A percentile compares a stretch with the other conserved stretches of the same genome.
Conservation (phyloP, 208 protist species). For the Acanthamoeba divionensis region DNA sequence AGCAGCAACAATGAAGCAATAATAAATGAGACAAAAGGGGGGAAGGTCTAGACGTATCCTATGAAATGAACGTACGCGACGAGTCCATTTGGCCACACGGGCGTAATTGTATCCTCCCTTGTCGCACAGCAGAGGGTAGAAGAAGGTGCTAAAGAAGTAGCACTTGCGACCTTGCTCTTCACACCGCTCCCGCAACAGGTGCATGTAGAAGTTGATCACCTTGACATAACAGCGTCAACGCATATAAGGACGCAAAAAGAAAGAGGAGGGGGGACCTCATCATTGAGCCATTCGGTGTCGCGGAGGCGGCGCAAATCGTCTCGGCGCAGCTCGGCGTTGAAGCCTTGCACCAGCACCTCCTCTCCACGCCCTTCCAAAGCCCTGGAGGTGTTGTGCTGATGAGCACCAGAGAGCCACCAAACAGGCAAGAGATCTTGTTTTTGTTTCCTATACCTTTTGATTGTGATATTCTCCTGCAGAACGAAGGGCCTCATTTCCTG, state of each 20-base stretch:
- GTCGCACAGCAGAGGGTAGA: conserved; percentile 61
- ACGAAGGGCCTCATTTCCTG: too few species aligned
- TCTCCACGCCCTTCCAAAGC: not conserved
- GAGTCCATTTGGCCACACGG: conserved; percentile 66
- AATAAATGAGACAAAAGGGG: not conserved
- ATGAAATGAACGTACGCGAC: not conserved
- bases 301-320: not conserved
- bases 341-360: not conserved
- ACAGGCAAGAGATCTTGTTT: not conserved
- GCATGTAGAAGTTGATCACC: conserved; percentile 74
- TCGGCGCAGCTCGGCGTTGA: not conserved
- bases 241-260: not conserved
- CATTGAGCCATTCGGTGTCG: conserved; percentile 68
- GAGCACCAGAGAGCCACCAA: not conserved
- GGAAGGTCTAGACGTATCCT: not conserved
- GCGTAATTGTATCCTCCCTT: conserved; percentile 57
- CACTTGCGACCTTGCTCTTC: conserved; percentile 15
- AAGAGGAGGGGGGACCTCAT: conserved; percentile 54
- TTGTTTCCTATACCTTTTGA: conserved; percentile 21
- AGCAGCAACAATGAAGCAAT: not conserved
- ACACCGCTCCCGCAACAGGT: conserved; percentile 52
- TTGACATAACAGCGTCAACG: not conserved
- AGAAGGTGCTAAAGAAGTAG: conserved; percentile 74
- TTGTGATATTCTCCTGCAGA: too few species aligned
- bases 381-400: not conserved